These are phyloP conservation scores for Copromyces sp. DNA, from an alignment of 495 filamentous ascomycete genomes.

Conservation along the genomic window DNA sequence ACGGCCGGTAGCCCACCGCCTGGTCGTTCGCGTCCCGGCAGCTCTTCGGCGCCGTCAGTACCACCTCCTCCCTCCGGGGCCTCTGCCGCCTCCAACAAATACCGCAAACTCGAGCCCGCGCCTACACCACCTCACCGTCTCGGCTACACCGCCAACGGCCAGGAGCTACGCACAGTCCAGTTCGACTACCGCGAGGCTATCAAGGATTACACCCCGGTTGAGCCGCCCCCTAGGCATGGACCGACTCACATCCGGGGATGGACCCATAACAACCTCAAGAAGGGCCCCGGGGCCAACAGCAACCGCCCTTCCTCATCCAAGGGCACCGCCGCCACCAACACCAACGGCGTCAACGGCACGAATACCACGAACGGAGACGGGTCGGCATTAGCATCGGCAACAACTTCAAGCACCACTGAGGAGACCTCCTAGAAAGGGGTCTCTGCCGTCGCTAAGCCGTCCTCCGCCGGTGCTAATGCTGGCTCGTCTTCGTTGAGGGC, in stretches of 20 bases:
- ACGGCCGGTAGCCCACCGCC: conserved; percentile 1
- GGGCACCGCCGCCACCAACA: not conserved
- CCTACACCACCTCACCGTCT: conserved; percentile 35
- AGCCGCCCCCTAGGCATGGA: conserved; percentile 34
- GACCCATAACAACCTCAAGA: conserved; percentile 36
- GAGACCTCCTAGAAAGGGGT: not conserved
- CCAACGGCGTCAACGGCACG: not conserved
- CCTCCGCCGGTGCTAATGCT: not conserved
- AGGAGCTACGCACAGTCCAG: conserved; percentile 36
- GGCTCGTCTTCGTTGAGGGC: not conserved
- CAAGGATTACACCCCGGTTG: conserved; percentile 34
- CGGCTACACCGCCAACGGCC: conserved; percentile 27
- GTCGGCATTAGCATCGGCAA: not conserved
- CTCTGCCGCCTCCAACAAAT: conserved; percentile 19
- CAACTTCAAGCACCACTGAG: not conserved
- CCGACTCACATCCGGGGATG: conserved; percentile 40
- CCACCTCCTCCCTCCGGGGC: conserved; percentile 7
- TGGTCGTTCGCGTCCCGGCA: conserved; percentile 13
- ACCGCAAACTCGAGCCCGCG: conserved; percentile 39
- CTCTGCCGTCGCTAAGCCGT: not conserved
- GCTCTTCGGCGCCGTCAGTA: conserved; percentile 20
- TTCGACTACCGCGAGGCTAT: conserved; percentile 39
- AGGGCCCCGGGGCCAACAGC: conserved; percentile 2
- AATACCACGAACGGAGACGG: not conserved
- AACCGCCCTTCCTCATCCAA: not conserved